Evolutionary conservation across 192 early-diverging fungal genomes (phyloP).

Genomic region (Chytriomyces hyalinus): DNA sequence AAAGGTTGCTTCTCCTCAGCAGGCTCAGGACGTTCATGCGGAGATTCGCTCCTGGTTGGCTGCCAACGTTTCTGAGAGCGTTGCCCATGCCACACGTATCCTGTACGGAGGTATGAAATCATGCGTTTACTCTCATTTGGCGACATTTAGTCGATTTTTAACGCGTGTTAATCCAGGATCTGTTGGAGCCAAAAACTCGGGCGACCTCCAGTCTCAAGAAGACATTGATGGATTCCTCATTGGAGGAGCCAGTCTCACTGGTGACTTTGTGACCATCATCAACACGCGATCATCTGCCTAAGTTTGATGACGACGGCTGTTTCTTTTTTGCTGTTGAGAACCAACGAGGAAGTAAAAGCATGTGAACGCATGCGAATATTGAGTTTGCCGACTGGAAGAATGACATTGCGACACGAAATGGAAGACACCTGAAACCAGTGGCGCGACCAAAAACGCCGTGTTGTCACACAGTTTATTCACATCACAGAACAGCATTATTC

Average conservation of each 20-base stretch:
- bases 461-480: not conserved
- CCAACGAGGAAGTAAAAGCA: too few species aligned
- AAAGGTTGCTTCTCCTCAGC: conserved; percentile 86
- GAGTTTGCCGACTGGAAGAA: too few species aligned
- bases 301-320: not conserved
- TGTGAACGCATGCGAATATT: too few species aligned
- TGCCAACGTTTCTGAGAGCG: conserved; percentile 80
- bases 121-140: not conserved
- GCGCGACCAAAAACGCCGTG: too few species aligned
- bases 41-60: conserved; percentile 87
- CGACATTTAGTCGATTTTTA: not conserved
- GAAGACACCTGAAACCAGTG: too few species aligned
- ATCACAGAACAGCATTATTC: not conserved
- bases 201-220: conserved; percentile 80
- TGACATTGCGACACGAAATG: too few species aligned
- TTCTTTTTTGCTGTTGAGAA: too few species aligned
- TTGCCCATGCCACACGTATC: conserved; percentile 90
- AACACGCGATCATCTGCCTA: conserved; percentile 20
- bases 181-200: conserved; percentile 86
- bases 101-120: conserved; percentile 79
- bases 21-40: conserved; percentile 96
- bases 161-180: conserved; percentile 59
- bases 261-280: conserved; percentile 54
- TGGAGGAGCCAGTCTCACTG: conserved; percentile 97
- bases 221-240: conserved; percentile 99